phyloP scores from a whole-genome alignment of 192 early-diverging fungal species.

The Coemansia sp. region DNA sequence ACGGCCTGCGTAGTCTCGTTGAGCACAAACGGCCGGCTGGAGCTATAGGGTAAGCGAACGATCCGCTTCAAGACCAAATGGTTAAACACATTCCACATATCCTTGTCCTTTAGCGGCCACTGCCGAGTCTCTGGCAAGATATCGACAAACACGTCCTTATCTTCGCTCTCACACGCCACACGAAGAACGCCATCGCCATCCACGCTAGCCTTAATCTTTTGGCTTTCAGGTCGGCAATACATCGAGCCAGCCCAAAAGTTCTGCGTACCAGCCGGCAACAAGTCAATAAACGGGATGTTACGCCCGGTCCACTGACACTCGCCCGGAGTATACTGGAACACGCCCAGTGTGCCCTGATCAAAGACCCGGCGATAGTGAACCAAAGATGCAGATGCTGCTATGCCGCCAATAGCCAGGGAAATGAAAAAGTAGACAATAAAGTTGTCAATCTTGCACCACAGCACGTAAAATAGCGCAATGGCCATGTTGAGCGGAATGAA shows the following conservation, averaged over 20 bases:
- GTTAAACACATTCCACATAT: constrained; percentile 55
- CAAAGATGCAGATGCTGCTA: constrained; percentile 28
- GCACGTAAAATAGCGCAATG: constrained; percentile 42
- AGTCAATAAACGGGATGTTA: constrained; percentile 58
- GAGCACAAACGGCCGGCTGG: constrained; percentile 29
- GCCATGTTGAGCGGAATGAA: constrained; percentile 55
- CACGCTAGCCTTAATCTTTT: constrained; percentile 47
- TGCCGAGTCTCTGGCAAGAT: constrained; percentile 58
- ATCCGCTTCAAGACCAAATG: constrained; percentile 39
- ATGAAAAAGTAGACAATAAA: constrained; percentile 46
- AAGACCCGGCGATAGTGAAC: constrained; percentile 52
- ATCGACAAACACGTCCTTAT: constrained; percentile 29
- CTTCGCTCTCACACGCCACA: constrained; percentile 23
- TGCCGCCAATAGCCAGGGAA: constrained; percentile 13
- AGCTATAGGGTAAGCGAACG: constrained; percentile 20
- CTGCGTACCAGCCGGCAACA: constrained; percentile 58
- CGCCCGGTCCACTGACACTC: constrained; percentile 58
- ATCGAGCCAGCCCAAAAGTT: constrained; percentile 64
- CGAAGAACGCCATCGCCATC: constrained; percentile 40
- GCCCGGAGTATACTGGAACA: constrained; percentile 18
- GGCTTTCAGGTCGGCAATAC: constrained; percentile 30
- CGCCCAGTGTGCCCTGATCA: constrained; percentile 34
- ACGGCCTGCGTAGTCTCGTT: constrained; percentile 49
- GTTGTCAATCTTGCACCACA: constrained; percentile 36
- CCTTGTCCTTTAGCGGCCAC: constrained; percentile 58